A percentile compares a stretch with the other conserved stretches of the same genome.
Evolutionary conservation across 2,329 filamentous ascomycete genomes (phyloP).

Genomic region (Fusarium fracticaudum): DNA sequence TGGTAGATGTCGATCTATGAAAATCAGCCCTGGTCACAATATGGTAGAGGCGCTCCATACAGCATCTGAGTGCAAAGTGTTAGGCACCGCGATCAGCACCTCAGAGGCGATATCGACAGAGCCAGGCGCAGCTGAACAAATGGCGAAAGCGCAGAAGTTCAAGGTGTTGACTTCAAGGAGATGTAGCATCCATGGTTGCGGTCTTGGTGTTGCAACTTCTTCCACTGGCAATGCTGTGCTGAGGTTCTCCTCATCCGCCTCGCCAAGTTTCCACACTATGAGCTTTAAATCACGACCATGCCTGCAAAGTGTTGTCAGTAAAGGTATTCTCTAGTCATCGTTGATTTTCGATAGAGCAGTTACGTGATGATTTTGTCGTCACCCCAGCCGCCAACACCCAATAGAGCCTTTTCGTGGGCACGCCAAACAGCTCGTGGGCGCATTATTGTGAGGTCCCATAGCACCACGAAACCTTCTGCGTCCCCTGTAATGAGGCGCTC

Average conservation of each 20-base stretch:
- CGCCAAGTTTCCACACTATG: conserved; percentile 80
- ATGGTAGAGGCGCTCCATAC: conserved; percentile 48
- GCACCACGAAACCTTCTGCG: conserved; percentile 85
- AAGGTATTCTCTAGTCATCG: fast-evolving
- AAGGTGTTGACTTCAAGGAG: conserved; percentile 88
- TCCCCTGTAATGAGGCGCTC: conserved; percentile 85
- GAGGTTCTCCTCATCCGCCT: conserved; percentile 69
- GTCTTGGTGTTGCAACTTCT: conserved; percentile 55
- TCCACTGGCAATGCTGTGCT: conserved; percentile 79
- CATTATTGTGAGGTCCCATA: conserved; percentile 87
- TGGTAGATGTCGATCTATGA: conserved; percentile 81
- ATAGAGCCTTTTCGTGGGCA: conserved; percentile 80
- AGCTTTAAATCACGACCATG: conserved; percentile 92
- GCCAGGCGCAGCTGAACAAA: conserved; percentile 56
- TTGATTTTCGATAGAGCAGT: conserved; percentile 42
- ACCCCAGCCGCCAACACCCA: conserved; percentile 78
- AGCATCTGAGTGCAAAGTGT: conserved; percentile 76
- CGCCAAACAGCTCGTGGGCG: conserved; percentile 86
- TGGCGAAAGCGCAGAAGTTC: conserved; percentile 91
- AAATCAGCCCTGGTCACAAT: not conserved
- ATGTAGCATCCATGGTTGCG: conserved; percentile 86
- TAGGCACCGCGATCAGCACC: conserved; percentile 82
- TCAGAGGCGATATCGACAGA: conserved; percentile 46
- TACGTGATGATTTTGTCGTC: conserved; percentile 84
- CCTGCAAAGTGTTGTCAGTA: conserved; percentile 54